Percentiles rank a stretch among this genome's conserved stretches.
Evolutionary conservation across 2,329 filamentous ascomycete species (phyloP).

Genomic region (Cyphellophora europaea): DNA sequence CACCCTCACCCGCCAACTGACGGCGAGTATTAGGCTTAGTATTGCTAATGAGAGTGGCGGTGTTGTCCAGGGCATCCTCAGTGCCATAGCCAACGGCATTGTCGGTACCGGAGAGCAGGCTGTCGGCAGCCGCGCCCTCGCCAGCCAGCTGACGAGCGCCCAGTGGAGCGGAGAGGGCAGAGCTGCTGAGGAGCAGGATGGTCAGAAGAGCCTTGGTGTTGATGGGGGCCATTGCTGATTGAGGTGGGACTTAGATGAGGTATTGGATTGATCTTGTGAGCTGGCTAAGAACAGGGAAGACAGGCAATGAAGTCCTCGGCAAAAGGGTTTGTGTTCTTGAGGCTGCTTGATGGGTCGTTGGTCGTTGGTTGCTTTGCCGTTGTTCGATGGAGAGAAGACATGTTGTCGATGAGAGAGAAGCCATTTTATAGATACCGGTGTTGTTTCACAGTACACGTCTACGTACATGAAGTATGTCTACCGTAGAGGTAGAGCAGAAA

Average conservation of each 20-base stretch:
- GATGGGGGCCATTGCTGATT: not conserved
- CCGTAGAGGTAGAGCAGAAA: too few species aligned
- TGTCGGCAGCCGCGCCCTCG: not conserved
- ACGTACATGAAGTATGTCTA: too few species aligned
- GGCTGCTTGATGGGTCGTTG: too few species aligned
- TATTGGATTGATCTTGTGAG: too few species aligned
- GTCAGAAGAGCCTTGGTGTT: not conserved
- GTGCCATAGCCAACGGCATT: slow-evolving; percentile 3
- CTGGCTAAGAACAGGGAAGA: too few species aligned
- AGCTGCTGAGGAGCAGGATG: not conserved
- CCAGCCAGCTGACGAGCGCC: slow-evolving; percentile 1
- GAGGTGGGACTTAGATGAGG: not conserved
- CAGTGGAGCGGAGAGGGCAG: not conserved
- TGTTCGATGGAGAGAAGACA: not conserved
- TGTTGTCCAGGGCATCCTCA: not conserved
- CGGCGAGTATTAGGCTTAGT: not conserved
- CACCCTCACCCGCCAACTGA: slow-evolving; percentile 1
- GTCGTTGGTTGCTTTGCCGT: not conserved
- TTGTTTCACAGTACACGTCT: too few species aligned
- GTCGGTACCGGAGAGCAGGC: not conserved
- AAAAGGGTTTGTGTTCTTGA: slow-evolving; percentile 1
- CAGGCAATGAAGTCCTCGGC: not conserved
- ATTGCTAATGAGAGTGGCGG: not conserved
- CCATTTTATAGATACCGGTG: slow-evolving; percentile 1
- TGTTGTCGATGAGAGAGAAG: not conserved